Base-by-base conservation (phyloP, 768 basidiomycete species). In the Termitomyces sp. region DNA sequence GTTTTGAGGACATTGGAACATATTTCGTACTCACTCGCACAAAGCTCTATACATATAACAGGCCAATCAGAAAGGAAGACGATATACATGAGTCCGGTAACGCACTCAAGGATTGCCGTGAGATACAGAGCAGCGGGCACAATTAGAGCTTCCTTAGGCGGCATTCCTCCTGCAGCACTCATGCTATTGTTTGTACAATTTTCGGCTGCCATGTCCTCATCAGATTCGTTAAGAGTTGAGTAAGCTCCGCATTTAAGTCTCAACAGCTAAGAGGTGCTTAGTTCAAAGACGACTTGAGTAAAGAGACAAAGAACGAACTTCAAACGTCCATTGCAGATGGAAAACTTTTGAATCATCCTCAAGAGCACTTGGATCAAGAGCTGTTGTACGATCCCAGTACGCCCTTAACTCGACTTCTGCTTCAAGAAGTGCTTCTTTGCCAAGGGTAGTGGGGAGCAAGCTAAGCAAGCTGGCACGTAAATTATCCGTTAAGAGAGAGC, bases 31-130 rank as follows among this genome's bases (percentile, higher is more conserved):
- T 69, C 74, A 93, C 91, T 93, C 90, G 91, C 90, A 93, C 65
- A 92, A 78, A 57, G 89, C 84, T 74, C 92, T 93, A 68, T 16
- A 14, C 8, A 11, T 28, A 32, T 32, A 64, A 60, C 55, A 6
- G 54, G 61, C 56, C 61, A 60, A 63, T 73, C 54, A 73, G 67
- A 65, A 64, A 59, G 60, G 60, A 62, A 60, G 55, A 63, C 58
- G 56, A 55, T 54, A 59, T 41, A 58, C 36, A 56, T 45, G 65
- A 60, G 41, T 57, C 53, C 62, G 63, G 53, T 55, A 57, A 82
- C 94, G 76, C 71, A 95, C 94, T 97, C 94, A 32, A 97, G 77
- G 61, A 96, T 91, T 8, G 94, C 93, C 2, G 94, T 95, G 52
- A 95, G 79, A 76, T 95, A 97, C 45, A 97, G 68, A 20, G 92